Conservation (phyloP, 2,329 filamentous ascomycete genomes). For the Xylariomycetidae sp. region DNA sequence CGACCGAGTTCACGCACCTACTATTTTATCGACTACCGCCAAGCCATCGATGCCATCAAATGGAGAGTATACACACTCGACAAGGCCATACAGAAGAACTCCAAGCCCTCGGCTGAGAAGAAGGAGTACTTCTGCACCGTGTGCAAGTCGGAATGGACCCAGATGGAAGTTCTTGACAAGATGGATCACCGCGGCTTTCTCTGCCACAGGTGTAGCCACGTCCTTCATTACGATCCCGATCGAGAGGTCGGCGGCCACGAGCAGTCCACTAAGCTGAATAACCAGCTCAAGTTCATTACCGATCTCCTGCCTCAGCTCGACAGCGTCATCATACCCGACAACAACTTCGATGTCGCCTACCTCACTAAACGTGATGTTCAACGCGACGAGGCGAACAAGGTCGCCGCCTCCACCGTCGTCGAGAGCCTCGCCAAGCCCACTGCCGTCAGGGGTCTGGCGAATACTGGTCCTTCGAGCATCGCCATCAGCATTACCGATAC, state of each 20-base stretch:
- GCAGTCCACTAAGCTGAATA: slow-evolving; percentile 69
- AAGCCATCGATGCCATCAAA: slow-evolving; percentile 93
- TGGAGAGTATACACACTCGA: slow-evolving; percentile 87
- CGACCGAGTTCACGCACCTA: slow-evolving; percentile 84
- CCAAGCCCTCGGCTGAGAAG: slow-evolving; percentile 74
- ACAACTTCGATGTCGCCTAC: slow-evolving; percentile 67
- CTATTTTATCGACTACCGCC: slow-evolving; percentile 95
- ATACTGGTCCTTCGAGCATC: slow-evolving; percentile 64
- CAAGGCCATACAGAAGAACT: slow-evolving; percentile 80
- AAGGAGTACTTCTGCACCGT: slow-evolving; percentile 85
- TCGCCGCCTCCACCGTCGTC: slow-evolving; percentile 54
- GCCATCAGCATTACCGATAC: slow-evolving; percentile 64
- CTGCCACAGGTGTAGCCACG: slow-evolving; percentile 71
- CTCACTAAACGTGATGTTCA: slow-evolving; percentile 58
- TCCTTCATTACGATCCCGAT: slow-evolving; percentile 62
- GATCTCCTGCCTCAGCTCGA: slow-evolving; percentile 74
- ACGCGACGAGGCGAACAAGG: slow-evolving; percentile 64
- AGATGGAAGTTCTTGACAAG: slow-evolving; percentile 81
- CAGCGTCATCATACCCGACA: slow-evolving; percentile 66
- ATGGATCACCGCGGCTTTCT: slow-evolving; percentile 67
- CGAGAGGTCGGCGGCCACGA: slow-evolving; percentile 67
- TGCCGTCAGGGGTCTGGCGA: slow-evolving; percentile 64
- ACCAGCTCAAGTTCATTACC: slow-evolving; percentile 74
- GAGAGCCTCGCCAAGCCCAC: slow-evolving; percentile 53
- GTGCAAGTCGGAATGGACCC: slow-evolving; percentile 83